phyloP scores from a whole-genome alignment of 2,329 filamentous ascomycete genomes.

The Pyricularia sp. region DNA sequence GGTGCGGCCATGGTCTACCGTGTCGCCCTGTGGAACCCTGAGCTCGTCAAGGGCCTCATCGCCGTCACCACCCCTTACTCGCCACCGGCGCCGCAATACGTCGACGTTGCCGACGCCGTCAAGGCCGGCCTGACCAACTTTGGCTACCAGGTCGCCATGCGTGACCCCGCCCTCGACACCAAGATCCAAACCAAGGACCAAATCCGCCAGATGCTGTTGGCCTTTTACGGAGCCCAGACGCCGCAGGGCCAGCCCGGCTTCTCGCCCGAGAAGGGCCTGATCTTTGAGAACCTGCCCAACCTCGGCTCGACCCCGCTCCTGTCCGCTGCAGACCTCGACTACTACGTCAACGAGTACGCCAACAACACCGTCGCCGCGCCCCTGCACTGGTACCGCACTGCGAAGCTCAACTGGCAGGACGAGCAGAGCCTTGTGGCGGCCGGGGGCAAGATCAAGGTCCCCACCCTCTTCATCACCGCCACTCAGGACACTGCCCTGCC shows the following conservation, averaged over 20 bases:
- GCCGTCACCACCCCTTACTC: conserved; percentile 68
- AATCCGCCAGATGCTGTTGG: conserved; percentile 60
- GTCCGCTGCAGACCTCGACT: conserved; percentile 60
- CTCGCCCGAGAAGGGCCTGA: conserved; percentile 48
- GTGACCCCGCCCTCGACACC: neutral
- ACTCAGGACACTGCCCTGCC: neutral
- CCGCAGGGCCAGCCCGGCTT: conserved; percentile 37
- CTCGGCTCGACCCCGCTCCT: conserved; percentile 51
- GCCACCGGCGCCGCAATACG: conserved; percentile 40
- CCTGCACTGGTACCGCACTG: neutral
- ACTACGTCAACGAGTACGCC: conserved; percentile 63
- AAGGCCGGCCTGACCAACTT: conserved; percentile 54
- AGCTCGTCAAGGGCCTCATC: conserved; percentile 65
- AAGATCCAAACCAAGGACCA: neutral
- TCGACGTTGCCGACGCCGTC: conserved; percentile 47
- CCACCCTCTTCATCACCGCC: neutral
- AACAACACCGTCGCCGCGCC: conserved; percentile 17
- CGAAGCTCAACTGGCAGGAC: neutral
- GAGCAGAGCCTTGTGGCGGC: neutral
- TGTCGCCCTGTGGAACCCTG: conserved; percentile 61
- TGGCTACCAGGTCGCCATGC: conserved; percentile 27
- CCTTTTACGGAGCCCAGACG: conserved; percentile 58
- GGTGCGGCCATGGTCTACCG: conserved; percentile 72
- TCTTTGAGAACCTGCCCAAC: conserved; percentile 50
- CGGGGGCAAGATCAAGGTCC: neutral